A percentile compares a stretch with the other conserved stretches of the same genome.
phyloP scores from a whole-genome alignment of 768 basidiomycete genomes.

The Hygrophoropsis aurantiaca region DNA sequence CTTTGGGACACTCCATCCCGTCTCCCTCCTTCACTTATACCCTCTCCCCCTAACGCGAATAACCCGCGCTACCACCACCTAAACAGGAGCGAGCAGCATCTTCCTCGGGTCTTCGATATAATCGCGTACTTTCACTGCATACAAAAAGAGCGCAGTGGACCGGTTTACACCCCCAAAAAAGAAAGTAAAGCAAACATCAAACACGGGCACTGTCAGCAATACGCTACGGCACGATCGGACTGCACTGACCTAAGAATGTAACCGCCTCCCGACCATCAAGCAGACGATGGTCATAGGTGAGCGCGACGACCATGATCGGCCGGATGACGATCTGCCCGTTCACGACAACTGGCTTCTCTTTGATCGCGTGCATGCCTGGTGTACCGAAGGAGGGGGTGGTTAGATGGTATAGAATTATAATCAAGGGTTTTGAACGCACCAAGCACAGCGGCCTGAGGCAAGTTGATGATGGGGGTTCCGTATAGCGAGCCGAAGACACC shows the following conservation, averaged over 20 bases:
- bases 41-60: too few species aligned
- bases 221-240: too few species aligned
- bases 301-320: slow-evolving; percentile 93
- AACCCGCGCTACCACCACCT: too few species aligned
- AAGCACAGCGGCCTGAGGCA: slow-evolving; percentile 92
- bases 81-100: slow-evolving; percentile 62
- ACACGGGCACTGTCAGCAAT: too few species aligned
- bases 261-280: slow-evolving; percentile 95
- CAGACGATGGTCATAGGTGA: slow-evolving; percentile 94
- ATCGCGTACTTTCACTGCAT: slow-evolving; percentile 82
- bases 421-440: slow-evolving; percentile 45
- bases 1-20: too few species aligned
- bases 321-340: slow-evolving; percentile 95
- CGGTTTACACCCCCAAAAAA: background rate
- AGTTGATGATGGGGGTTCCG: slow-evolving; percentile 98
- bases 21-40: too few species aligned
- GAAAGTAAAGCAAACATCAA: slow-evolving; percentile 1
- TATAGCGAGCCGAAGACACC: slow-evolving; percentile 97
- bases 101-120: slow-evolving; percentile 94
- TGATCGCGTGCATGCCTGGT: slow-evolving; percentile 96
- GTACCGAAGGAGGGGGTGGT: slow-evolving; percentile 2
- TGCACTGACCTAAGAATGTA: slow-evolving; percentile 87
- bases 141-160: slow-evolving; percentile 3
- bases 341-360: slow-evolving; percentile 87
- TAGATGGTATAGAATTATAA: background rate